Evolutionary conservation across 495 filamentous ascomycete genomes (phyloP), one percentile per base, ranked within the genome.

Genomic region (Immersiella caudata): DNA sequence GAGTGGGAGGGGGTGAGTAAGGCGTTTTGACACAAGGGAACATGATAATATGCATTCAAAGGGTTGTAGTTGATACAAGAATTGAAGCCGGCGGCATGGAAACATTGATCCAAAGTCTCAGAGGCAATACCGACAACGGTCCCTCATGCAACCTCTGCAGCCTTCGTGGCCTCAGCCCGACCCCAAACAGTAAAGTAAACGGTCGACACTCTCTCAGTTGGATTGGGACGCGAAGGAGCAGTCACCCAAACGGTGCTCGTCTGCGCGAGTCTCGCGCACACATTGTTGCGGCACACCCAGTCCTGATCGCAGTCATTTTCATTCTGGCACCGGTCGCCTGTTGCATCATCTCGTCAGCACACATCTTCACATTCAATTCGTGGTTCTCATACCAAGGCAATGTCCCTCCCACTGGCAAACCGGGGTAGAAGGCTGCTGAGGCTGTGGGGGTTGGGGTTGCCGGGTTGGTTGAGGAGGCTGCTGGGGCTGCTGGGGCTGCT

Each of bases 1-100:
- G 72, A 64, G 4, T 76, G 74, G 74, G 65, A 76, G 24, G 78
- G 74, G 2, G 68, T 79, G 0, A 84, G 84, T 68, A 76, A 76
- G 69, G 79, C 60, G 0, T 85, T 85, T 74, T 77, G 46, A 46
- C 26, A 46, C 26, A 14, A n/a, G 57, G 40, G 11, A 14, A 12
- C 2, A 12, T 14, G 11, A n/a, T 46, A 14, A 46, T 12, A 46
- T 12, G 9, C 40, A 46, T 12, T 46, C 40, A 46, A 46, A 12
- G 40, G 8, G 8, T 33, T 33, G 29, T 33, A 33, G 29, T 33
- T 33, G 29, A 33, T 33, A 33, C 29, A 33, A 33, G 29, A 33
- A 33, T 33, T 3, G 29, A 33, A 33, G 29, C n/a, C n/a, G n/a
- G n/a, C n/a, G n/a, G n/a, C n/a, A n/a, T n/a, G n/a, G n/a, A 8